These are phyloP conservation scores for Geotrichum aggregatum DNA, from an alignment of 1,139 yeast species.

Conservation along the genomic window DNA sequence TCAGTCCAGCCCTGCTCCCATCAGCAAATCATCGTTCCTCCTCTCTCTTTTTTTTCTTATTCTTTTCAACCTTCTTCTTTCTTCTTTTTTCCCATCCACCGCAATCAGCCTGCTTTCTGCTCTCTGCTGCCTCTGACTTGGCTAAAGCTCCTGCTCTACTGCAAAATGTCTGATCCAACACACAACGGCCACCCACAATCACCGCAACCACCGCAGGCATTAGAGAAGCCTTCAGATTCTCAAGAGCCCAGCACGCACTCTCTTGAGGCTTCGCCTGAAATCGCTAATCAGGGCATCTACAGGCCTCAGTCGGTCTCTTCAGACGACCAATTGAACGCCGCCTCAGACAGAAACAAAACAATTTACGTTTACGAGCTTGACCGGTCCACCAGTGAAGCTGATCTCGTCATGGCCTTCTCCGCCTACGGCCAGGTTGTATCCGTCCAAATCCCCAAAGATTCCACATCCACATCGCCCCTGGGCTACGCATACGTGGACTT, in stretches of 20 bases:
- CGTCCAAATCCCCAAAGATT: slow-evolving; percentile 89
- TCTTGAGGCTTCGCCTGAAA: slow-evolving; percentile 10
- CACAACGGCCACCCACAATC: too few species aligned
- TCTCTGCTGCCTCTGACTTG: not conserved
- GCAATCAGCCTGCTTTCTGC: not conserved
- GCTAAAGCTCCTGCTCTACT: not conserved
- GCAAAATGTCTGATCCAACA: not conserved
- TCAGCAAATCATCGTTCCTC: slow-evolving; percentile 10
- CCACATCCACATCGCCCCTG: slow-evolving; percentile 76
- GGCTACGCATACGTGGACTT: slow-evolving; percentile 93
- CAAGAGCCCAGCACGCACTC: not conserved
- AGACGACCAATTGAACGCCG: not conserved
- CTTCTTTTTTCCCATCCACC: slow-evolving; percentile 2
- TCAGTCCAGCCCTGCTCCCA: not conserved
- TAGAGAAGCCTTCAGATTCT: not conserved
- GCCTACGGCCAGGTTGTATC: slow-evolving; percentile 81
- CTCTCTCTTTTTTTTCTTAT: slow-evolving; percentile 1
- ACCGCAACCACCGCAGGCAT: too few species aligned
- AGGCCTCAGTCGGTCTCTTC: slow-evolving; percentile 2
- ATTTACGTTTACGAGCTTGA: slow-evolving; percentile 15
- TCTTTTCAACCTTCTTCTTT: not conserved
- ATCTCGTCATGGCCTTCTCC: slow-evolving; percentile 62
- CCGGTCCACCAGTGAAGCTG: slow-evolving; percentile 17
- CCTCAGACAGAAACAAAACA: slow-evolving; percentile 1
- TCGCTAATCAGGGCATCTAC: slow-evolving; percentile 9